A percentile compares a stretch with the other conserved stretches of the same genome.
Evolutionary conservation across 768 basidiomycete species (phyloP).

Genomic region (Termitomyces sp.): DNA sequence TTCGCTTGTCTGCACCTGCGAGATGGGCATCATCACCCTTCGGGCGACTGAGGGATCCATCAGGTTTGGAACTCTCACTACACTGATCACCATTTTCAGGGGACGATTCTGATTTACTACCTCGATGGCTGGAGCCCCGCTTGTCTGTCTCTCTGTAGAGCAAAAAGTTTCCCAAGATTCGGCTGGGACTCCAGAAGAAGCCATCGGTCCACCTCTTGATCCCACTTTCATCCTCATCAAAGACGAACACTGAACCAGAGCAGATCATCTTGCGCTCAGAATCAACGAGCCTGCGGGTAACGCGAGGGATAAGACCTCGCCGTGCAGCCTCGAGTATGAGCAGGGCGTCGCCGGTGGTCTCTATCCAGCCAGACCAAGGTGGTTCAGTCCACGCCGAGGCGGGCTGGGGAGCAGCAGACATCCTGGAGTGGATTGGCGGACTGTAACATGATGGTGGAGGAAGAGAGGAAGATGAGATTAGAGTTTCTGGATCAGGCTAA

Average conservation of each 20-base stretch:
- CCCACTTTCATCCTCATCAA: slow-evolving; percentile 94
- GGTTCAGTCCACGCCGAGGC: slow-evolving; percentile 71
- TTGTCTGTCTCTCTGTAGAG: slow-evolving; percentile 94
- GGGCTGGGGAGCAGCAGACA: slow-evolving; percentile 33
- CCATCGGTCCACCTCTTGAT: slow-evolving; percentile 99
- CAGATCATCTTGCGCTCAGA: slow-evolving; percentile 90
- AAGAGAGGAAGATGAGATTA: slow-evolving; percentile 35
- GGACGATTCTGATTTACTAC: slow-evolving; percentile 34
- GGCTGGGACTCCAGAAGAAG: slow-evolving; percentile 90
- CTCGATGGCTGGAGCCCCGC: slow-evolving; percentile 59
- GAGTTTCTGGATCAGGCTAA: slow-evolving; percentile 47
- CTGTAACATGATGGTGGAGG: slow-evolving; percentile 19
- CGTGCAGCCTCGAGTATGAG: slow-evolving; percentile 93
- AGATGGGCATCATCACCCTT: slow-evolving; percentile 41
- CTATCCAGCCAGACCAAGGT: slow-evolving; percentile 93
- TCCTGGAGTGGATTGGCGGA: slow-evolving; percentile 19
- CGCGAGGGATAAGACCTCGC: slow-evolving; percentile 83
- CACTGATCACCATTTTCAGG: slow-evolving; percentile 30
- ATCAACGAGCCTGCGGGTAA: slow-evolving; percentile 89
- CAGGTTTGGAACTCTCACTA: slow-evolving; percentile 20
- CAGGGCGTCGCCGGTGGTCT: slow-evolving; percentile 92
- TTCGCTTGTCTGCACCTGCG: slow-evolving; percentile 57
- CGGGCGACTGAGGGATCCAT: slow-evolving; percentile 55
- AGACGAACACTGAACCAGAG: slow-evolving; percentile 92
- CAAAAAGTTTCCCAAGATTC: slow-evolving; percentile 92